Evolutionary conservation across 331 rosid species (phyloP).

Genomic region (Rhamnella rubrinervis): DNA sequence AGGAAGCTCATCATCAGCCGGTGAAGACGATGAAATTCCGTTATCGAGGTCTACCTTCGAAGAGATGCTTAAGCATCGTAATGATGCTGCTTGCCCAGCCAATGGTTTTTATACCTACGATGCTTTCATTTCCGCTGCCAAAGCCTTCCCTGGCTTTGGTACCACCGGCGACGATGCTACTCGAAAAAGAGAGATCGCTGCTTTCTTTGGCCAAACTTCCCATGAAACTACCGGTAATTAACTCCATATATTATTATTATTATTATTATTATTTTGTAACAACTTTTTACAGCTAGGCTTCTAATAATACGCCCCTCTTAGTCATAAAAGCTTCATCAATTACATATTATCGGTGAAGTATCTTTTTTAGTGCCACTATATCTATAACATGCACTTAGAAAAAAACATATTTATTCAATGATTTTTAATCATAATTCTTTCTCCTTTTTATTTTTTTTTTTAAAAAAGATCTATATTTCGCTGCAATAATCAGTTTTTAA

Average conservation of each 20-base stretch:
- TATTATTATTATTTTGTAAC: not conserved
- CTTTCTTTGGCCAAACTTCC: constrained; percentile 62
- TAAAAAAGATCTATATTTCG: too few relatives aligned
- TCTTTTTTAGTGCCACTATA: too few relatives aligned
- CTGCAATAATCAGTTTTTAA: too few relatives aligned
- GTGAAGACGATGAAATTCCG: not conserved
- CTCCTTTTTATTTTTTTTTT: too few relatives aligned
- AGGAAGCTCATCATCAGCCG: constrained; percentile 17
- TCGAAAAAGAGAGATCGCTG: constrained; percentile 56
- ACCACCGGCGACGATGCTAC: constrained; percentile 41
- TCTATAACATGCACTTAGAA: too few relatives aligned
- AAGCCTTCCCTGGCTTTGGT: constrained; percentile 26
- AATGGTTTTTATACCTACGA: constrained; percentile 16
- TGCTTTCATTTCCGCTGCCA: constrained; percentile 38
- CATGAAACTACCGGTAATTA: constrained; percentile 49
- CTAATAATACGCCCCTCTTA: not conserved
- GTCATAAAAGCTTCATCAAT: too few relatives aligned
- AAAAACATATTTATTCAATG: too few relatives aligned
- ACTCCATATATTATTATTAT: too few relatives aligned
- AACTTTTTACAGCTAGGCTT: not conserved
- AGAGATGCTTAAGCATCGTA: not conserved
- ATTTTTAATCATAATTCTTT: too few relatives aligned
- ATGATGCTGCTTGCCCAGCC: not conserved
- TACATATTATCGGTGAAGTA: too few relatives aligned
- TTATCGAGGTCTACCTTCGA: not conserved